A percentile compares a stretch with the other conserved stretches of the same genome.
These are phyloP conservation scores for Platismatia glauca DNA, from an alignment of 495 filamentous ascomycete genomes.

Conservation along the genomic window DNA sequence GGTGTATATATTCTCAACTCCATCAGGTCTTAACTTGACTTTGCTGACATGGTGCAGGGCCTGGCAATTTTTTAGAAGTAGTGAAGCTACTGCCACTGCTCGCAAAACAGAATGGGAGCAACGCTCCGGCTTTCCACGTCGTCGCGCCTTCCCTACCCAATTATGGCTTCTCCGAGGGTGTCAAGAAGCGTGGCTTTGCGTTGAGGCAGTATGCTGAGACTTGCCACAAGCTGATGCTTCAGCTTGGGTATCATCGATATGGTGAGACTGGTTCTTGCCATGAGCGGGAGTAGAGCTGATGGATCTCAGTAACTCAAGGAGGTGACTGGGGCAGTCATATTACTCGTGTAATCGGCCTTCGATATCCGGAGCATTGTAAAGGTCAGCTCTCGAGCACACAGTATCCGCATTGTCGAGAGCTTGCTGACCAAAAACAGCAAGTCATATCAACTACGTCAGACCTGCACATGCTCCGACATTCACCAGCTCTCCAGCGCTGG, in stretches of 20 bases:
- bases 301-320: constrained; percentile 47
- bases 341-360: constrained; percentile 46
- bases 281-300: neutral
- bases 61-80: constrained; percentile 36
- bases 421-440: constrained; percentile 29
- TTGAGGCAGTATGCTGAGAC: constrained; percentile 53
- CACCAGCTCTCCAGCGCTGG: constrained; percentile 34
- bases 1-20: constrained; percentile 26
- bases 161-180: constrained; percentile 34
- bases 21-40: too few species aligned
- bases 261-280: constrained; percentile 25
- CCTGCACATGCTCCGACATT: constrained; percentile 30
- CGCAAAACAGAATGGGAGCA: constrained; percentile 13
- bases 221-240: constrained; percentile 57
- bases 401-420: too few species aligned
- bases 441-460: constrained; percentile 54
- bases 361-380: constrained; percentile 48
- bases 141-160: constrained; percentile 39
- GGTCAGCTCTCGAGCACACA: neutral
- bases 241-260: constrained; percentile 58
- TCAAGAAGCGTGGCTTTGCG: constrained; percentile 39
- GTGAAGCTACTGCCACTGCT: constrained; percentile 31
- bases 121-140: constrained; percentile 35
- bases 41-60: constrained; percentile 18
- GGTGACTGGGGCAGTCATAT: constrained; percentile 64